Conservation (phyloP, 2,329 filamentous ascomycete genomes). For the Coccinonectria pachysandricola region DNA sequence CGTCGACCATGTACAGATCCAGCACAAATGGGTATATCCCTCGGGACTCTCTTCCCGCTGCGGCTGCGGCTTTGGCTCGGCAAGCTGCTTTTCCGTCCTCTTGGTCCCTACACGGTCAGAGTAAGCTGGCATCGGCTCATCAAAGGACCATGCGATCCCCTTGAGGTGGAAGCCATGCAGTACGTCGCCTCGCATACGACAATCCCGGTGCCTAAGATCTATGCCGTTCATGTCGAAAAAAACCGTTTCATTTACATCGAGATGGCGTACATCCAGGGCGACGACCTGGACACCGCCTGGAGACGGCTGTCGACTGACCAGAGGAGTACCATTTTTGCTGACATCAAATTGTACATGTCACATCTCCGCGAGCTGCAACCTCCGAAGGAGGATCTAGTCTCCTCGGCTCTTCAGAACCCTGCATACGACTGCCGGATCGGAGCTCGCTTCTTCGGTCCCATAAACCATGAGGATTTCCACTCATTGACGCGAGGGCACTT, state of each 20-base stretch:
- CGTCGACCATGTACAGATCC: conserved; percentile 1
- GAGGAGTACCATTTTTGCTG: conserved; percentile 10
- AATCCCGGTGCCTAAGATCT: conserved; percentile 19
- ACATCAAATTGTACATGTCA: conserved; percentile 15
- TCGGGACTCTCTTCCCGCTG: conserved; percentile 15
- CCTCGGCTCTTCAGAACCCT: conserved; percentile 17
- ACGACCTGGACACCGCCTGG: conserved; percentile 11
- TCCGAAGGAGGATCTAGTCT: conserved; percentile 11
- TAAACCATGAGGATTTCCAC: conserved; percentile 17
- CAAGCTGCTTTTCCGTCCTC: conserved; percentile 13
- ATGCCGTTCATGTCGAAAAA: conserved; percentile 11
- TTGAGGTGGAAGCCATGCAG: conserved; percentile 21
- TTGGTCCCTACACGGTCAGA: conserved; percentile 7
- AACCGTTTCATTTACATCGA: conserved; percentile 15
- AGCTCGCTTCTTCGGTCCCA: conserved; percentile 15
- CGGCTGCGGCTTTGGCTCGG: conserved; percentile 19
- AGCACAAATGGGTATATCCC: conserved; percentile 16
- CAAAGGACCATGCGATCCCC: conserved; percentile 20
- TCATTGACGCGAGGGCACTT: conserved; percentile 12
- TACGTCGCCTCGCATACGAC: conserved; percentile 19
- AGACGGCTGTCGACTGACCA: conserved; percentile 11
- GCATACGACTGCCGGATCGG: conserved; percentile 18
- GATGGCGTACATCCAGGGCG: conserved; percentile 16
- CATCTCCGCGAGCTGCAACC: conserved; percentile 16
- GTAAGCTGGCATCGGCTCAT: conserved; percentile 21